phyloP scores from a whole-genome alignment of 306 rosid genomes.

The Vigna radiata region DNA sequence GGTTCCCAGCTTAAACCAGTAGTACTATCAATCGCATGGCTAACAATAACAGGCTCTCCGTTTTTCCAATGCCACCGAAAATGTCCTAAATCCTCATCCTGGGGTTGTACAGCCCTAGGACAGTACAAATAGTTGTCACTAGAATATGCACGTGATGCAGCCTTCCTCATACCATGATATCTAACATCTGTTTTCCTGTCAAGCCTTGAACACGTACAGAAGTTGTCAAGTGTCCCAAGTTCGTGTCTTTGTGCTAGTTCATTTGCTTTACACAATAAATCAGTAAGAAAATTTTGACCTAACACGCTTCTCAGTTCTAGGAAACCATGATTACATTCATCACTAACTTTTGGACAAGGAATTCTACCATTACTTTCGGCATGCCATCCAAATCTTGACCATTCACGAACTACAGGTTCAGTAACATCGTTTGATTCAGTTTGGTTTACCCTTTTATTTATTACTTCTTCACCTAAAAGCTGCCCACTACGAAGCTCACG shows the following conservation, averaged over 20 bases:
- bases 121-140: constrained; percentile 69
- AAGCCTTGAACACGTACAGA: constrained; percentile 58
- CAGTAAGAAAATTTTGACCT: constrained; percentile 45
- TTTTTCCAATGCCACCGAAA: constrained; percentile 58
- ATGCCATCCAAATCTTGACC: constrained; percentile 62
- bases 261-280: constrained; percentile 68
- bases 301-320: constrained; percentile 68
- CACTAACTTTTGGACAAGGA: constrained; percentile 59
- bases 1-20: constrained; percentile 96
- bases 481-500: constrained; percentile 73
- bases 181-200: constrained; percentile 18
- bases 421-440: background rate
- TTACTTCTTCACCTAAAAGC: constrained; percentile 49
- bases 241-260: constrained; percentile 50
- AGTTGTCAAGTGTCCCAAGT: constrained; percentile 37
- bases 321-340: constrained; percentile 56
- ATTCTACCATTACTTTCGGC: constrained; percentile 66
- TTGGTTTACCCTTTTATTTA: too few relatives aligned
- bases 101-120: constrained; percentile 63
- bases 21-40: constrained; percentile 65
- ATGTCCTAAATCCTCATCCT: constrained; percentile 51
- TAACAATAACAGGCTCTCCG: too few relatives aligned
- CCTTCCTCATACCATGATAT: constrained; percentile 50
- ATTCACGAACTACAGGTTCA: constrained; percentile 22
- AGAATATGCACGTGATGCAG: constrained; percentile 69